Conservation (phyloP, 768 basidiomycete genomes). For the Amanita pallidorosea region DNA sequence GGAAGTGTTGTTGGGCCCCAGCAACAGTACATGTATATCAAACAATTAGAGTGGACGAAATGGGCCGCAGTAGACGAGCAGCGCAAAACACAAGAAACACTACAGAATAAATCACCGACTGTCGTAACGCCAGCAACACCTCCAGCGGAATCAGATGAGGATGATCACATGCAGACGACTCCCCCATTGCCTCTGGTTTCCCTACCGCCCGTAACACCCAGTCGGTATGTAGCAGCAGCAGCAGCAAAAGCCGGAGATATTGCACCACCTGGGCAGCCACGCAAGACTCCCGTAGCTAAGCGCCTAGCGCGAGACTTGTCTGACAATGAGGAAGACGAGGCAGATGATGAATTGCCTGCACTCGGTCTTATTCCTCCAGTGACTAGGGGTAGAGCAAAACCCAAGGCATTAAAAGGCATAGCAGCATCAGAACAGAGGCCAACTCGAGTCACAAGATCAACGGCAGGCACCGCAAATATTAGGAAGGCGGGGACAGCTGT, state of each 20-base stretch:
- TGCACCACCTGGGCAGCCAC: constrained; percentile 72
- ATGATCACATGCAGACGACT: constrained; percentile 33
- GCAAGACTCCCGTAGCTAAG: constrained; percentile 80
- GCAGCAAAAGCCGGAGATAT: constrained; percentile 62
- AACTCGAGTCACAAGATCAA: constrained; percentile 62
- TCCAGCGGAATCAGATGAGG: constrained; percentile 65
- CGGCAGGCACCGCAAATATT: constrained; percentile 43
- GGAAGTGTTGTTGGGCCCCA: constrained; percentile 90
- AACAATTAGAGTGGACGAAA: constrained; percentile 88
- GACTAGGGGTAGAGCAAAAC: constrained; percentile 16
- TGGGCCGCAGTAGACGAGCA: constrained; percentile 87
- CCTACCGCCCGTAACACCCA: constrained; percentile 73
- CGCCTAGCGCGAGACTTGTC: constrained; percentile 58
- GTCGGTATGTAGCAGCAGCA: constrained; percentile 61
- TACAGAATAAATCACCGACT: constrained; percentile 25
- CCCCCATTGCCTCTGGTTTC: constrained; percentile 20
- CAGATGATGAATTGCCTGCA: constrained; percentile 54
- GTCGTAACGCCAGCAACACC: constrained; percentile 71
- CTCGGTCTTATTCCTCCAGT: constrained; percentile 38
- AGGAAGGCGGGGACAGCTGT: constrained; percentile 37
- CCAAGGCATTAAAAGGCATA: constrained; percentile 32
- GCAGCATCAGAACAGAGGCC: constrained; percentile 67
- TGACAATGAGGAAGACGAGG: constrained; percentile 31
- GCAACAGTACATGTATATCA: constrained; percentile 91
- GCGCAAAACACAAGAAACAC: constrained; percentile 34